Percentiles rank a stretch among this genome's conserved stretches.
phyloP scores from a whole-genome alignment of 495 filamentous ascomycete genomes.

The Melanomma pulvis-pyrius region DNA sequence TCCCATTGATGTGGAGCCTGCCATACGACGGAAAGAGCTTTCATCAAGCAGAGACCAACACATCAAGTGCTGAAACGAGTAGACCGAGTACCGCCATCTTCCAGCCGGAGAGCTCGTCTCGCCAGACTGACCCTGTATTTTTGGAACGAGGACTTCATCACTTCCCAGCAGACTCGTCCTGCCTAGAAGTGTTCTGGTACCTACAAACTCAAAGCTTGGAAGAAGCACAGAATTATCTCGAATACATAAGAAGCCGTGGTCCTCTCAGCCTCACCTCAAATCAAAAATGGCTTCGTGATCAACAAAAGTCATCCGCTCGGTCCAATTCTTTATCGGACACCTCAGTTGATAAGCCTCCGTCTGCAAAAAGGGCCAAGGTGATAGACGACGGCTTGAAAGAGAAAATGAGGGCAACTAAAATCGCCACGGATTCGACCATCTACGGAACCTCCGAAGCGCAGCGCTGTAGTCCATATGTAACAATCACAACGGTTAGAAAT shows the following conservation, averaged over 20 bases:
- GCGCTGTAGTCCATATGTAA: not conserved
- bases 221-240: slow-evolving; percentile 11
- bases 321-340: not conserved
- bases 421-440: not conserved
- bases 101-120: not conserved
- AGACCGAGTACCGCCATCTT: not conserved
- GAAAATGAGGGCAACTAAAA: not conserved
- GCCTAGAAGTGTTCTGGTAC: slow-evolving; percentile 11
- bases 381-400: not conserved
- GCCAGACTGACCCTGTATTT: not conserved
- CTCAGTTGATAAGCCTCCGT: not conserved
- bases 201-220: slow-evolving; percentile 2
- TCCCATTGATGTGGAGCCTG: not conserved
- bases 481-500: not conserved
- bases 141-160: not conserved
- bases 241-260: not conserved
- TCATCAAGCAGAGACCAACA: not conserved
- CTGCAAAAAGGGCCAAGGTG: not conserved
- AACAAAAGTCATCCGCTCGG: not conserved
- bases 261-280: not conserved
- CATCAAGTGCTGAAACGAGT: not conserved
- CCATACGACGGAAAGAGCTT: not conserved
- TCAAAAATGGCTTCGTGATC: not conserved
- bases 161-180: not conserved
- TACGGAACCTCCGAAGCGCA: not conserved